Evolutionary conservation across 2,329 filamentous ascomycete species (phyloP), one percentile per base, ranked within the genome.

Genomic region (Ophidiomyces ophidiicola): DNA sequence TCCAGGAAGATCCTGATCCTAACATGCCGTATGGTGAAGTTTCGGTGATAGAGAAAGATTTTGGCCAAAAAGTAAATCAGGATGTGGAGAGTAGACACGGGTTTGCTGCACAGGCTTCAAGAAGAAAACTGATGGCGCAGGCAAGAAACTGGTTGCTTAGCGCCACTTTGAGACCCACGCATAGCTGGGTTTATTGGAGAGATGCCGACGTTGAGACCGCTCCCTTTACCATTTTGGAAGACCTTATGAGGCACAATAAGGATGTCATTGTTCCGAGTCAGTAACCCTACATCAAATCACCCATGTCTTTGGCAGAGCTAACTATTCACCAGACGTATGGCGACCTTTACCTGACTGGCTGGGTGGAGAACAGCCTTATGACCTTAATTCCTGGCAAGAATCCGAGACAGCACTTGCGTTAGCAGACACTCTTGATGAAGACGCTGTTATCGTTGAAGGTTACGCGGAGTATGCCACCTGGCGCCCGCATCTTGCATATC

Each of bases 121-220:
- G 90, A 52, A 77, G 90, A 61, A 98, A 98, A 67, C 72, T 93
- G 54, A 98, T 98, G 90, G 90, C 90, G 1, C 86, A 94, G 64
- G 90, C 90, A 36, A 76, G 90, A 46, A 98, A 98, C 62, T 98
- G 90, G 90, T 70, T 98, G 37, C 66, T 98, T 41, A 94, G 86
- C 53, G 88, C 90, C 28, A 88, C 90, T 15, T 67, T 98, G 39
- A 78, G 90, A 30, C 90, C 90, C 1, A 92, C 90, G 37, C 90
- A 98, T 58, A 94, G 87, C 48, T 98, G 90, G 90, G 90, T 98
- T 6, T 98, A 98, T 58, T 98, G 90, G 90, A 78, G 90, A 61
- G 90, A 98, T 64, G 90, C 94, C 17, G 90, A 98, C 63, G 90
- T 98, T 6, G 86, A 96, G 63, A 98, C 90, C 1, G 90, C 90